Evolutionary conservation across 345 rosid species (phyloP).

Genomic region (Eucalyptus dawsonii): DNA sequence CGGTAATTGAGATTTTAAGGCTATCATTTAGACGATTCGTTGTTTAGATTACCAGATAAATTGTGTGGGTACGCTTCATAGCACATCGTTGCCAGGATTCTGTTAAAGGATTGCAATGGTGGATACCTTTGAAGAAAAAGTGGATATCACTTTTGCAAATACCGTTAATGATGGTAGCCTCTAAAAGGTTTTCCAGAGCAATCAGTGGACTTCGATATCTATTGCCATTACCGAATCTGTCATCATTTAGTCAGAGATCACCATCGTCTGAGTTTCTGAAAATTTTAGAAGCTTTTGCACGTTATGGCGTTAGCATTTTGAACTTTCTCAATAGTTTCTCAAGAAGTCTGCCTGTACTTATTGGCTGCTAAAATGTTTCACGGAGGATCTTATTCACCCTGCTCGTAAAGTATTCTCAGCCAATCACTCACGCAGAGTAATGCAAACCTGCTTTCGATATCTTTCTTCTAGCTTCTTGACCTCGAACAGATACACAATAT

Average conservation of each 20-base stretch:
- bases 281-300: not conserved
- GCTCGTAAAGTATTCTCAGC: not conserved
- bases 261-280: not conserved
- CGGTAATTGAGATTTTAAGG: not conserved
- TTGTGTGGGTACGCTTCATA: no score
- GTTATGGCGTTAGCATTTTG: not conserved
- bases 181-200: not conserved
- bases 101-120: not conserved
- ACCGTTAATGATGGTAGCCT: slow-evolving; percentile 1
- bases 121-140: slow-evolving; percentile 49
- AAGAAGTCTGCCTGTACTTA: not conserved
- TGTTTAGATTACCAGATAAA: not conserved
- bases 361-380: not conserved
- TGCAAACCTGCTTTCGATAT: not conserved
- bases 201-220: not conserved
- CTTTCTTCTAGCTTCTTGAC: not conserved
- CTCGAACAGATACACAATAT: not conserved
- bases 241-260: not conserved
- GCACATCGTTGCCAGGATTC: not conserved
- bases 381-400: not conserved
- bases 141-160: slow-evolving; percentile 42
- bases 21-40: not conserved
- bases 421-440: not conserved
- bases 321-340: not conserved
- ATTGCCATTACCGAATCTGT: not conserved